A percentile compares a stretch with the other conserved stretches of the same genome.
These are phyloP conservation scores for Penicillium sp. DNA, from an alignment of 2,329 filamentous ascomycete species.

Conservation along the genomic window DNA sequence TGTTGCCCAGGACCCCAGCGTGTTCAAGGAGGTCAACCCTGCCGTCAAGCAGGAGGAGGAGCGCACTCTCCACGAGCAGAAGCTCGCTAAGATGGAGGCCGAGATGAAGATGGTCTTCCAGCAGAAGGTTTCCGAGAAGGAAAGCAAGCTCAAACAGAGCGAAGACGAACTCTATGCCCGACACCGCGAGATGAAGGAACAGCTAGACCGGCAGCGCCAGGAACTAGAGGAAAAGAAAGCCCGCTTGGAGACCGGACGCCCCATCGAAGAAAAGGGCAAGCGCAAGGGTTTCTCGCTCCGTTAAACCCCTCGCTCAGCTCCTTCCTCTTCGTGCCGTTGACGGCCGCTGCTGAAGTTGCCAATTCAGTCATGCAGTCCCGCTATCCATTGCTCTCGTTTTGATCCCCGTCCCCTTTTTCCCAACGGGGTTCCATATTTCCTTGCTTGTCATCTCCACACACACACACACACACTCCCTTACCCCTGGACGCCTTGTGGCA, in stretches of 20 bases:
- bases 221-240: constrained; percentile 99
- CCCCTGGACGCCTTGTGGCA: constrained; percentile 8
- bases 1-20: constrained; percentile 95
- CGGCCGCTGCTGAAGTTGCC: constrained; percentile 19
- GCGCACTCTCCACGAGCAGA: constrained; percentile 96
- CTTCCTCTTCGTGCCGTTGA: constrained; percentile 31
- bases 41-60: constrained; percentile 99
- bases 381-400: constrained; percentile 30
- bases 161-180: constrained; percentile 98
- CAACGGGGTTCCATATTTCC: constrained; percentile 22
- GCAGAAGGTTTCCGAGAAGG: constrained; percentile 99
- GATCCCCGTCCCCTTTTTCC: not conserved
- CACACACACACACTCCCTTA: constrained; percentile 30
- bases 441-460: constrained; percentile 22
- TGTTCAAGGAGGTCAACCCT: constrained; percentile 99
- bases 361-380: constrained; percentile 21
- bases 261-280: constrained; percentile 97
- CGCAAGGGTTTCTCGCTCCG: constrained; percentile 99
- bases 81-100: constrained; percentile 99
- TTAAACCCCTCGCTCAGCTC: constrained; percentile 57
- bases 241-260: constrained; percentile 91
- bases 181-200: constrained; percentile 99
- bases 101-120: constrained; percentile 99
- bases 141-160: constrained; percentile 99
- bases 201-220: constrained; percentile 90